Evolutionary conservation across 495 filamentous ascomycete species (phyloP), one percentile per base, ranked within the genome.

Genomic region (Usnea hakonensis): DNA sequence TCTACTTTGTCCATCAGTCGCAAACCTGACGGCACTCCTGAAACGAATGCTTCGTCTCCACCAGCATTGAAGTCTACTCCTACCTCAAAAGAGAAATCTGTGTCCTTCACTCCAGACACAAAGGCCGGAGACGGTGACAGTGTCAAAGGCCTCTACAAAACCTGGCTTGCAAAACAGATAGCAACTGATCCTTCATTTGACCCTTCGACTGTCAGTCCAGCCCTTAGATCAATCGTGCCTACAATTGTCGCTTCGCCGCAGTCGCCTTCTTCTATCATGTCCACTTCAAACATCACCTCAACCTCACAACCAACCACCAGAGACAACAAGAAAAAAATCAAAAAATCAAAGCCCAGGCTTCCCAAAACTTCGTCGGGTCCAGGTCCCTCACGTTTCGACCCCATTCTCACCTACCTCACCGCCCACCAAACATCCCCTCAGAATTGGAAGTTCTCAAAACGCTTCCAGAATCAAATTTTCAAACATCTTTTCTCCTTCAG

Each of bases 371-470:
- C 36, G 67, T 71, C 30, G 55, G 56, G 1, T 30, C 56, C 44
- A 64, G 28, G 35, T 17, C 41, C 59, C 38, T 16, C 28, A 69
- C 28, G 68, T 73, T 58, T 73, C 83, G 66, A 79, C 82, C 83
- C 85, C 7, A 84, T 90, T 61, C 81, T 95, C 41, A 76, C 74
- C 26, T 96, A 96, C 71, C 78, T 96, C 26, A 79, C 77, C 30
- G 79, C 81, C 70, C 92, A 89, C 80, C 76, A 87, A 71, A 81
- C 79, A 48, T 78, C 83, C 53, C 85, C 82, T 48, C 73, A 78
- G 0, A 77, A 74, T 41, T 96, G 91, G 91, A 96, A 95, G 73
- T 96, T 96, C 76, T 92, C 92, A 77, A 96, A 96, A 76, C 87
- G 86, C 60, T 82, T 88, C 69, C 90, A 95, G 75, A 88, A 84